These are phyloP conservation scores for Nectriaceae sp. DNA, from an alignment of 2,329 filamentous ascomycete genomes.

Conservation along the genomic window DNA sequence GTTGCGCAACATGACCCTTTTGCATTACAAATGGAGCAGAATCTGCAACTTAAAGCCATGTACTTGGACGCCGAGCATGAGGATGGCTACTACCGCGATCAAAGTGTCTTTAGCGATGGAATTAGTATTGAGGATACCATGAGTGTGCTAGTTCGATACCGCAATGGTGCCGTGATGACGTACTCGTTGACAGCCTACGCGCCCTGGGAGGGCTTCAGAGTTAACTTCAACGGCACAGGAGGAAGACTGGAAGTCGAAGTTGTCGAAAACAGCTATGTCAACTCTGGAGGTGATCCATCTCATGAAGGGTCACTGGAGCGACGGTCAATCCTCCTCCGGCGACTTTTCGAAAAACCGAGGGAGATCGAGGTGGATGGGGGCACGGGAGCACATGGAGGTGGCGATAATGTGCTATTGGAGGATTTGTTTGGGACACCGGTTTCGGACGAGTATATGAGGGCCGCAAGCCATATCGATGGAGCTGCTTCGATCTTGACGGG, in stretches of 20 bases:
- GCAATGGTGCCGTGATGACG: slow-evolving; percentile 57
- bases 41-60: slow-evolving; percentile 56
- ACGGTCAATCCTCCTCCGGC: slow-evolving; percentile 50
- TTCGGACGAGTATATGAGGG: slow-evolving; percentile 53
- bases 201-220: slow-evolving; percentile 62
- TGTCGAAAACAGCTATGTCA: slow-evolving; percentile 63
- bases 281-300: slow-evolving; percentile 59
- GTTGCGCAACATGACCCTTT: slow-evolving; percentile 57
- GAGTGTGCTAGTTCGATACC: slow-evolving; percentile 60
- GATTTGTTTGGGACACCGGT: slow-evolving; percentile 58
- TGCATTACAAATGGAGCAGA: slow-evolving; percentile 55
- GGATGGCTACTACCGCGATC: slow-evolving; percentile 62
- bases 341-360: slow-evolving; percentile 57
- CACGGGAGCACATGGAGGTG: slow-evolving; percentile 60
- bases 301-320: slow-evolving; percentile 54
- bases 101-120: slow-evolving; percentile 63
- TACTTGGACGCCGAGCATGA: slow-evolving; percentile 66
- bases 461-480: slow-evolving; percentile 60
- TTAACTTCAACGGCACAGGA: slow-evolving; percentile 59
- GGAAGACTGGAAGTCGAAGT: slow-evolving; percentile 63
- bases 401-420: slow-evolving; percentile 57
- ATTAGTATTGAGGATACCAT: slow-evolving; percentile 68
- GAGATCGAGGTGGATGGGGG: slow-evolving; percentile 55
- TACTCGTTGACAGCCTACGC: slow-evolving; percentile 63
- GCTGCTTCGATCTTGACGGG: slow-evolving; percentile 61